Evolutionary conservation across 1,284 basidiomycete genomes (phyloP).

Genomic region (Cryptococcus amylolentus): DNA sequence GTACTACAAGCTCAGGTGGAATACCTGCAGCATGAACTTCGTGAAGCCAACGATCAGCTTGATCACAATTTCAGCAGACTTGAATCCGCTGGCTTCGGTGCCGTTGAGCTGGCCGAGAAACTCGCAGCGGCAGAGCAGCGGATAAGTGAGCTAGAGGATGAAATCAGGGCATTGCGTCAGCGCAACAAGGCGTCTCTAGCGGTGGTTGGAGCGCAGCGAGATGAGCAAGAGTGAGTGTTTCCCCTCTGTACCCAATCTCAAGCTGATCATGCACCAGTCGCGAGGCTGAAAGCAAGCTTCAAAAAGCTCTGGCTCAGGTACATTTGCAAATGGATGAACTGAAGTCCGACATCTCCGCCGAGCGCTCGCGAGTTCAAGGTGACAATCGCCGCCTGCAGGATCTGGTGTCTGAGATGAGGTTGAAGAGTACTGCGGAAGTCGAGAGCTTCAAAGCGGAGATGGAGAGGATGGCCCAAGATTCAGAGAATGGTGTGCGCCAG

Average conservation of each 20-base stretch:
- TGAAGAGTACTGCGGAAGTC: slow-evolving; percentile 16
- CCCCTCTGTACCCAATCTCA: background rate
- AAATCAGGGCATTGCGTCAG: slow-evolving; percentile 29
- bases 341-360: slow-evolving; percentile 24
- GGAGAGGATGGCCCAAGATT: slow-evolving; percentile 14
- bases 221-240: slow-evolving; percentile 25
- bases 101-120: slow-evolving; percentile 48
- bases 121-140: slow-evolving; percentile 44
- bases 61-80: slow-evolving; percentile 52
- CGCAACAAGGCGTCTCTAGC: slow-evolving; percentile 27
- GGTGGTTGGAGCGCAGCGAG: slow-evolving; percentile 20
- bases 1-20: slow-evolving; percentile 49
- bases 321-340: slow-evolving; percentile 33
- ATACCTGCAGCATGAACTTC: slow-evolving; percentile 49
- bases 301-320: slow-evolving; percentile 27
- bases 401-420: slow-evolving; percentile 21
- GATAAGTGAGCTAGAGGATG: slow-evolving; percentile 45
- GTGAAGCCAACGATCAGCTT: slow-evolving; percentile 49
- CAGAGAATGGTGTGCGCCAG: slow-evolving; percentile 13
- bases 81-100: slow-evolving; percentile 48
- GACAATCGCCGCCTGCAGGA: slow-evolving; percentile 32
- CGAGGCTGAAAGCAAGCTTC: slow-evolving; percentile 23
- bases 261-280: slow-evolving; percentile 7
- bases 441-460: slow-evolving; percentile 24
- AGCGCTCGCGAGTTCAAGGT: slow-evolving; percentile 27